These are phyloP conservation scores for Candida fluviatilis DNA, from an alignment of 805 yeast genomes.

Conservation along the genomic window DNA sequence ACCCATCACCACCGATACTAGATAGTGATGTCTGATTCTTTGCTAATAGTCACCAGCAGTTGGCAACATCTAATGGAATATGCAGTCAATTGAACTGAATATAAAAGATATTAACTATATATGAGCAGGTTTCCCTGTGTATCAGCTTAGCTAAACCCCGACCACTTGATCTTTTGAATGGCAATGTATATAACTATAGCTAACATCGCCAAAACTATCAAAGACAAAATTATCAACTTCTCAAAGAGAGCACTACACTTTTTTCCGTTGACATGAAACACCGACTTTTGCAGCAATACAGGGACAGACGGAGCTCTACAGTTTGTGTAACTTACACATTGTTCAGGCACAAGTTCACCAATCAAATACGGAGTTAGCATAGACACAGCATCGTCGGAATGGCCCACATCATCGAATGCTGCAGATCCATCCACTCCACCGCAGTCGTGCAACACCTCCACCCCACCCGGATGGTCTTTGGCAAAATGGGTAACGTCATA, in stretches of 20 bases:
- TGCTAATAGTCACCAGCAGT: too few species aligned
- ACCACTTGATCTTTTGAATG: constrained; percentile 3
- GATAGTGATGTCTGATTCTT: too few species aligned
- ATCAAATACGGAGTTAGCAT: constrained; percentile 27
- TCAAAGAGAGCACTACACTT: not conserved
- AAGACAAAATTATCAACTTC: not conserved
- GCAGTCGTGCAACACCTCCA: constrained; percentile 69
- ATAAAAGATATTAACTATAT: too few species aligned
- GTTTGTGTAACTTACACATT: not conserved
- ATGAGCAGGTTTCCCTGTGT: too few species aligned
- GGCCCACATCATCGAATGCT: constrained; percentile 51
- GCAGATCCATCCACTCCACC: constrained; percentile 78
- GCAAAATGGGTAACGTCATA: constrained; percentile 71
- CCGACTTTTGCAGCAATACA: not conserved
- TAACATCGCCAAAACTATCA: not conserved
- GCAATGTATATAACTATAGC: constrained; percentile 1
- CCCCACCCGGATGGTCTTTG: constrained; percentile 74
- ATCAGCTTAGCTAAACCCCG: not conserved
- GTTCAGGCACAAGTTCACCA: constrained; percentile 17
- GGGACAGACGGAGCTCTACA: not conserved
- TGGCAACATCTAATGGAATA: too few species aligned
- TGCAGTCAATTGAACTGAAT: too few species aligned
- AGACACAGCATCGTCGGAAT: constrained; percentile 29
- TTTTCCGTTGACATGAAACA: not conserved
- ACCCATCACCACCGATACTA: too few species aligned